Conservation (phyloP, 1,139 yeast genomes). For the Saccharomyces pastorianus region DNA sequence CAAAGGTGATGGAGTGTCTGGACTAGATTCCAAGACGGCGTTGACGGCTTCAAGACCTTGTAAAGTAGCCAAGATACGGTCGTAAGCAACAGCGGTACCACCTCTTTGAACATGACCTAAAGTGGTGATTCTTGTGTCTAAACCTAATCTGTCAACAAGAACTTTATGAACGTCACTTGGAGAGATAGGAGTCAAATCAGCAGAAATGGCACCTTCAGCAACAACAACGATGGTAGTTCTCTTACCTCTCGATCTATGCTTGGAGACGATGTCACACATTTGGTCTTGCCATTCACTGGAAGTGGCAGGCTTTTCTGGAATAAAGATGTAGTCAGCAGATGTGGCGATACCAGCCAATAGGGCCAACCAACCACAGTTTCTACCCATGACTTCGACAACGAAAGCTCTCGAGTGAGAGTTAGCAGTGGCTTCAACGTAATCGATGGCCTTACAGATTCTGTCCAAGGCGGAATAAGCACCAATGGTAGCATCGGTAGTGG, state of each 20-base stretch:
- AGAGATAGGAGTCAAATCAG: constrained; percentile 71
- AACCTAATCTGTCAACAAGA: constrained; percentile 64
- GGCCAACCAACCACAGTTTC: constrained; percentile 98
- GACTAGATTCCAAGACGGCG: constrained; percentile 81
- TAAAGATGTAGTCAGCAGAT: constrained; percentile 87
- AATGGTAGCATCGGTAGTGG: constrained; percentile 90
- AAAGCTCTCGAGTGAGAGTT: constrained; percentile 95
- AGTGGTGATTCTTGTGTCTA: constrained; percentile 91
- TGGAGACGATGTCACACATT: constrained; percentile 57
- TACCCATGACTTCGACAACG: constrained; percentile 97
- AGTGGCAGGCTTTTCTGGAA: constrained; percentile 54
- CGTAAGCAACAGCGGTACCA: constrained; percentile 93
- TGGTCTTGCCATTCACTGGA: constrained; percentile 57
- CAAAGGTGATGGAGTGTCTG: constrained; percentile 91
- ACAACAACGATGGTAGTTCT: constrained; percentile 92
- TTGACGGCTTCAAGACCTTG: constrained; percentile 97
- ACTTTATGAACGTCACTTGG: constrained; percentile 73
- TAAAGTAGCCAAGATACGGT: constrained; percentile 80
- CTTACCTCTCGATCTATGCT: constrained; percentile 82
- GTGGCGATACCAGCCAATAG: constrained; percentile 94
- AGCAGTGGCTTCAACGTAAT: constrained; percentile 89
- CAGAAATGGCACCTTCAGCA: constrained; percentile 94
- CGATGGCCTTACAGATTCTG: constrained; percentile 87
- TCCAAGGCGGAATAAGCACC: constrained; percentile 94
- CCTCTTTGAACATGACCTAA: constrained; percentile 98